These are phyloP conservation scores for Termitomyces bulborhizus DNA, from an alignment of 768 basidiomycete species.

Conservation along the genomic window DNA sequence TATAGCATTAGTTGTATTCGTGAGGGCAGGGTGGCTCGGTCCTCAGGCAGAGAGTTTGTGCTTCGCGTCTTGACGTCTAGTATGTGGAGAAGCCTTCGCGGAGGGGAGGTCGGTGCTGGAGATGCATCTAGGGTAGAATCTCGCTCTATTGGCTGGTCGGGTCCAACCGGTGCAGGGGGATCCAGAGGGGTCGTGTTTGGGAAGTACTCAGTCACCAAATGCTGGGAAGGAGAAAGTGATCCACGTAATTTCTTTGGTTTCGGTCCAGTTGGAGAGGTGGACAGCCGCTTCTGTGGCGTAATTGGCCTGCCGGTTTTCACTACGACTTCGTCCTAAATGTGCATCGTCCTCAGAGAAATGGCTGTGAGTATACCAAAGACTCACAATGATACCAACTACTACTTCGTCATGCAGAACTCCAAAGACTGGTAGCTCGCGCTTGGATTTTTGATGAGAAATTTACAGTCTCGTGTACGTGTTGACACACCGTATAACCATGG, in stretches of 20 bases:
- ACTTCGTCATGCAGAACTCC: slow-evolving; percentile 61
- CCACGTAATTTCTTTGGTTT: slow-evolving; percentile 12
- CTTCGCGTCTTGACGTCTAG: slow-evolving; percentile 71
- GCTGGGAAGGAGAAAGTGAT: slow-evolving; percentile 14
- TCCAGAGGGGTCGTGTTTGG: not conserved
- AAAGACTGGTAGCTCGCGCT: slow-evolving; percentile 86
- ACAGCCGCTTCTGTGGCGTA: slow-evolving; percentile 5
- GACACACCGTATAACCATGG: slow-evolving; percentile 46
- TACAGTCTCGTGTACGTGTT: not conserved
- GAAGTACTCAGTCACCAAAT: slow-evolving; percentile 9
- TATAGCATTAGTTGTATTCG: slow-evolving; percentile 78
- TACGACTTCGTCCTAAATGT: slow-evolving; percentile 46
- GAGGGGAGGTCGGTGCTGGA: slow-evolving; percentile 9
- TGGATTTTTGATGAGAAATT: not conserved
- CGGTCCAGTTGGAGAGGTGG: slow-evolving; percentile 9
- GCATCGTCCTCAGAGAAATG: not conserved
- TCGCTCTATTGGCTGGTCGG: not conserved
- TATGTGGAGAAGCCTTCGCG: slow-evolving; percentile 29
- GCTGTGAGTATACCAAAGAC: slow-evolving; percentile 8
- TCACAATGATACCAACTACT: slow-evolving; percentile 71
- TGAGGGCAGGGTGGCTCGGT: slow-evolving; percentile 52
- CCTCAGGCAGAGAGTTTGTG: slow-evolving; percentile 40
- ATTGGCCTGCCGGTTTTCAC: slow-evolving; percentile 16
- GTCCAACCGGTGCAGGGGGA: not conserved
- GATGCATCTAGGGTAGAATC: not conserved